Evolutionary conservation across 1,139 yeast species (phyloP).

Genomic region (Kodamaea ohmeri): DNA sequence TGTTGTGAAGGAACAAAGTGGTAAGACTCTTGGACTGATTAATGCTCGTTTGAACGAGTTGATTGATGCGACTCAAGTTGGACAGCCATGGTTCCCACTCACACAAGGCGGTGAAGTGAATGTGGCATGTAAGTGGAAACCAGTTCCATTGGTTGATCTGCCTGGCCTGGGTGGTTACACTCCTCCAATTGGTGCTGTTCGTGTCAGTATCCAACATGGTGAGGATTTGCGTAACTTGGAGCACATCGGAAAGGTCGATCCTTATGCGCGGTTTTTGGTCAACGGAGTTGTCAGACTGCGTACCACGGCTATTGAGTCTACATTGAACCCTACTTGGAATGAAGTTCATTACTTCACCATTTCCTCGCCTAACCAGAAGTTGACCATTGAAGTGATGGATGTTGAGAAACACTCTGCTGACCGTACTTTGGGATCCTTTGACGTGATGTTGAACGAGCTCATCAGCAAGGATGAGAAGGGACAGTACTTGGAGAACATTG

Average conservation of each 20-base stretch:
- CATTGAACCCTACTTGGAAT: slow-evolving; percentile 81
- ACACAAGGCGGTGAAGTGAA: slow-evolving; percentile 70
- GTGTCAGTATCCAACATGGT: slow-evolving; percentile 71
- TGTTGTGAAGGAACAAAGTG: slow-evolving; percentile 58
- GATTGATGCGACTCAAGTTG: slow-evolving; percentile 74
- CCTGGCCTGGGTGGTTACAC: slow-evolving; percentile 77
- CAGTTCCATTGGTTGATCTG: slow-evolving; percentile 67
- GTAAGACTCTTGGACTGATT: slow-evolving; percentile 58
- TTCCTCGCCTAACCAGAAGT: slow-evolving; percentile 74
- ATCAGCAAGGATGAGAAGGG: slow-evolving; percentile 68
- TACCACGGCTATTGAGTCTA: slow-evolving; percentile 66
- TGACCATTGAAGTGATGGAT: slow-evolving; percentile 90
- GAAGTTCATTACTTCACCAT: slow-evolving; percentile 79
- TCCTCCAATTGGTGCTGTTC: slow-evolving; percentile 89
- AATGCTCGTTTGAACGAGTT: slow-evolving; percentile 66
- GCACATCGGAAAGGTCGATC: slow-evolving; percentile 87
- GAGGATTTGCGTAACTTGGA: slow-evolving; percentile 78
- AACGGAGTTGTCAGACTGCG: slow-evolving; percentile 77
- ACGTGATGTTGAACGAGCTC: slow-evolving; percentile 62
- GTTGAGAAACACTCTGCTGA: slow-evolving; percentile 74
- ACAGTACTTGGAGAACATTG: slow-evolving; percentile 59
- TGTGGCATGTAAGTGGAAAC: slow-evolving; percentile 76
- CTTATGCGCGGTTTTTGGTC: slow-evolving; percentile 76
- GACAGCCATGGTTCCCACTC: slow-evolving; percentile 72
- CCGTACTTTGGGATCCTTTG: slow-evolving; percentile 81